A percentile compares a stretch with the other conserved stretches of the same genome.
Conservation (phyloP, 331 rosid genomes). For the Cydonia oblonga region DNA sequence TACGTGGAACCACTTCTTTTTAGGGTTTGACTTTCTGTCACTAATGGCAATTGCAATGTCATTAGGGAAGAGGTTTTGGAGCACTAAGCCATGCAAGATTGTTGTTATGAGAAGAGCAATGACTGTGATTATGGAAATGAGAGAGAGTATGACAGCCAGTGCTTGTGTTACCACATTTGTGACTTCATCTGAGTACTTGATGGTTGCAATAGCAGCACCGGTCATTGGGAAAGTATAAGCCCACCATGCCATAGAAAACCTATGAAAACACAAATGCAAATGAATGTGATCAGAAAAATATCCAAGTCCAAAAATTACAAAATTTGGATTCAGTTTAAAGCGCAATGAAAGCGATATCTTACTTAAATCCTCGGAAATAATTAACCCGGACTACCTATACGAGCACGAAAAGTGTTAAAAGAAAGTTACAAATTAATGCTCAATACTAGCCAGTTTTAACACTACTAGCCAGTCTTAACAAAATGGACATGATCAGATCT, state of each 20-base stretch:
- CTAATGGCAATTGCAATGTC: slow-evolving; percentile 90
- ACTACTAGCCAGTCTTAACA: no score
- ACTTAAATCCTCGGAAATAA: slow-evolving; percentile 80
- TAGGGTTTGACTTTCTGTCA: slow-evolving; percentile 37
- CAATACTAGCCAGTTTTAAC: no score
- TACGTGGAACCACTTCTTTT: slow-evolving; percentile 48
- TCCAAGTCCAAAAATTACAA: not conserved
- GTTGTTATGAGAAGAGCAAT: slow-evolving; percentile 40
- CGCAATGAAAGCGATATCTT: slow-evolving; percentile 6
- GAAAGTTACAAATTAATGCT: not conserved
- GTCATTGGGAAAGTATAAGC: slow-evolving; percentile 97
- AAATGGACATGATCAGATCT: not conserved
- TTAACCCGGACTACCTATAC: slow-evolving; percentile 73
- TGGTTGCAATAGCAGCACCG: slow-evolving; percentile 76
- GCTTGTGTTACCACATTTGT: slow-evolving; percentile 40
- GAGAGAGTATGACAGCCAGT: slow-evolving; percentile 32
- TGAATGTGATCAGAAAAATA: slow-evolving; percentile 5
- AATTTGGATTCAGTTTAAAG: not conserved
- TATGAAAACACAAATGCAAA: slow-evolving; percentile 17
- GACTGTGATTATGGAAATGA: slow-evolving; percentile 44
- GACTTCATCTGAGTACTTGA: slow-evolving; percentile 59
- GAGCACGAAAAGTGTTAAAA: not conserved
- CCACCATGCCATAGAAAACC: slow-evolving; percentile 96
- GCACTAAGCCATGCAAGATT: slow-evolving; percentile 61
- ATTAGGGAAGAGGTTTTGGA: slow-evolving; percentile 65